A percentile compares a stretch with the other conserved stretches of the same genome.
Evolutionary conservation across 768 basidiomycete genomes (phyloP).

Genomic region (Grammothele lineata): DNA sequence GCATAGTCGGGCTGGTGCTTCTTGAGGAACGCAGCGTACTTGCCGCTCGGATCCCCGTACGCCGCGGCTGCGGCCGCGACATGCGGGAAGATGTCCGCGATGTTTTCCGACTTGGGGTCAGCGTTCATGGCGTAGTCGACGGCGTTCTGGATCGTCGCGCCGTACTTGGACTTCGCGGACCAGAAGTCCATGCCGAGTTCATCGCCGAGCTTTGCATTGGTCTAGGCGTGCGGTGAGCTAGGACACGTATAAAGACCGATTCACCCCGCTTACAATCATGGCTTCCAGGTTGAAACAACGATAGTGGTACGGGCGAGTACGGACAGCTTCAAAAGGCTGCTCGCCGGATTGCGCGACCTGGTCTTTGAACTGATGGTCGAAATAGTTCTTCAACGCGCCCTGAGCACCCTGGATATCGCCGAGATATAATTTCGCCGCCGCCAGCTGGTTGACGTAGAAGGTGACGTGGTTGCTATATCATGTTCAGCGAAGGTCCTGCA

Average conservation of each 20-base stretch:
- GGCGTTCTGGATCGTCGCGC: constrained; percentile 49
- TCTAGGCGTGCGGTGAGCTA: constrained; percentile 32
- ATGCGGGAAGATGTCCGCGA: constrained; percentile 41
- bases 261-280: constrained; percentile 50
- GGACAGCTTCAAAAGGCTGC: constrained; percentile 53
- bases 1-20: constrained; percentile 30
- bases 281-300: constrained; percentile 57
- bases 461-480: constrained; percentile 53
- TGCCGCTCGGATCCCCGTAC: constrained; percentile 51
- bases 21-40: constrained; percentile 41
- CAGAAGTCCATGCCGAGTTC: constrained; percentile 47
- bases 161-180: constrained; percentile 41
- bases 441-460: constrained; percentile 45
- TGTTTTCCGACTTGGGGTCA: constrained; percentile 39
- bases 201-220: constrained; percentile 51
- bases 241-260: not conserved
- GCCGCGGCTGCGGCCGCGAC: constrained; percentile 48
- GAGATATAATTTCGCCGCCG: constrained; percentile 35
- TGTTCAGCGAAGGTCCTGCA: too few species aligned
- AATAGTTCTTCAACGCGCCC: constrained; percentile 37
- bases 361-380: constrained; percentile 36
- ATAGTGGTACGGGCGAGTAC: constrained; percentile 54
- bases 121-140: constrained; percentile 42
- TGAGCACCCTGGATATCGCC: constrained; percentile 40
- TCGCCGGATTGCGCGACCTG: constrained; percentile 51